Evolutionary conservation across 805 yeast species (phyloP), one percentile per base, ranked within the genome.

Genomic region (Helenozyma baotianmanensis): DNA sequence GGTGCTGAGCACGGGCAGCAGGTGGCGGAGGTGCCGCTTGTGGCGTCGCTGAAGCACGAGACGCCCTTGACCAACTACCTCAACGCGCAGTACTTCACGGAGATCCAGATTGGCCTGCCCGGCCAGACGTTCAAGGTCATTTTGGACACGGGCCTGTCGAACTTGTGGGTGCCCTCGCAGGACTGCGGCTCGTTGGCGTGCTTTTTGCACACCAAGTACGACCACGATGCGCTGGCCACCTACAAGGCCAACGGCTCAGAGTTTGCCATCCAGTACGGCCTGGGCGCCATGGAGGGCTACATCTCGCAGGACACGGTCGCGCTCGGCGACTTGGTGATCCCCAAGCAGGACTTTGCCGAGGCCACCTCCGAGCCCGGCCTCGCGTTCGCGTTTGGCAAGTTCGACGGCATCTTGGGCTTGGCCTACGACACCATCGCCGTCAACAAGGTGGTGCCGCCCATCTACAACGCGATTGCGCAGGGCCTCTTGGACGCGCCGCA

Each of bases 351-450:
- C 58, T 92, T 92, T 57, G 97, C 95, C 40, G 98, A 92, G 72
- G 90, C 96, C 43, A 92, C 98, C 38, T 76, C 78, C 51, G 98
- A 92, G 71, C 97, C 97, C 26, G 98, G 98, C 36, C 75, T 92
- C 48, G 92, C 97, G 0, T 92, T 92, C 68, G 97, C 98, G 32
- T 92, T 92, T 64, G 98, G 96, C 62, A 90, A 92, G 67, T 92
- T 92, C 59, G 98, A 92, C 60, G 98, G 98, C 67, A 89, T 92
- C 48, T 70, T 92, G 43, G 98, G 98, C 47, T 76, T 92, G 48
- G 98, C 86, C 45, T 92, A 90, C 65, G 86, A 86, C 64, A 72
- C 96, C 33, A 88, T 92, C 48, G 76, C 97, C 11, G 96, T 86
- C 35, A 72, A 89, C 70, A 75, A 78, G 54, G 78, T 89, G 51